Evolutionary conservation across 176 grass and related monocot species (phyloP).

Genomic region (Carex myosuroides): DNA sequence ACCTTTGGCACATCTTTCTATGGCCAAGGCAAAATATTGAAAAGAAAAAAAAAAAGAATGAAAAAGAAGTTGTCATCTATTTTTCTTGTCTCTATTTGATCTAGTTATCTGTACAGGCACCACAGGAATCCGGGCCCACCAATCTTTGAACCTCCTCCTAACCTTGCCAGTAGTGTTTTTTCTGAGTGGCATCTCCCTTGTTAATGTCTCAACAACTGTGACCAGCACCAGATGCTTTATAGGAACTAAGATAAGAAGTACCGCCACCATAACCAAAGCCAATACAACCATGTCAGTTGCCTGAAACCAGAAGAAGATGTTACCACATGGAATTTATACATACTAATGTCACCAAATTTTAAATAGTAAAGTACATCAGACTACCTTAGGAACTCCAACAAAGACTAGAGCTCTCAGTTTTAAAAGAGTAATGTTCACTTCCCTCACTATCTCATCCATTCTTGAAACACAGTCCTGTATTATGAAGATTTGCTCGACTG

Average conservation of each 20-base stretch:
- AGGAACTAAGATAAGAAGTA: constrained; percentile 41
- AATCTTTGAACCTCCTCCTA: constrained; percentile 51
- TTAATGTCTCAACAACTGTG: constrained; percentile 45
- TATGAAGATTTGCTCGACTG: constrained; percentile 63
- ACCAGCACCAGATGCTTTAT: constrained; percentile 41
- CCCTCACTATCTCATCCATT: constrained; percentile 48
- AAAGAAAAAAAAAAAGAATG: neutral
- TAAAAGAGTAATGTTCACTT: constrained; percentile 64
- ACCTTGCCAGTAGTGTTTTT: constrained; percentile 56
- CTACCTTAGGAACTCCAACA: constrained; percentile 64
- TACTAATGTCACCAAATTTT: neutral
- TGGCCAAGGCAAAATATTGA: neutral
- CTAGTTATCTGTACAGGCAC: constrained; percentile 66
- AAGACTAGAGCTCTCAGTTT: constrained; percentile 72
- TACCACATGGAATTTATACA: neutral
- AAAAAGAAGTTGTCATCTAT: constrained; percentile 24
- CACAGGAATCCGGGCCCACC: constrained; percentile 83
- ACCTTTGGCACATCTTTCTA: neutral
- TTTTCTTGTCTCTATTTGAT: constrained; percentile 54
- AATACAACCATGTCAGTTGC: constrained; percentile 46
- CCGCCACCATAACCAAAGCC: constrained; percentile 31
- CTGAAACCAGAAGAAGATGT: constrained; percentile 25
- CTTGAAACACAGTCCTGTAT: constrained; percentile 65
- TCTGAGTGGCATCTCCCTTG: constrained; percentile 81
- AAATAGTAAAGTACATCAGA: constrained; percentile 3